Percentiles rank a stretch among this genome's conserved stretches.
phyloP scores from a whole-genome alignment of 768 basidiomycete genomes.

The Cystofilobasidium capitatum region DNA sequence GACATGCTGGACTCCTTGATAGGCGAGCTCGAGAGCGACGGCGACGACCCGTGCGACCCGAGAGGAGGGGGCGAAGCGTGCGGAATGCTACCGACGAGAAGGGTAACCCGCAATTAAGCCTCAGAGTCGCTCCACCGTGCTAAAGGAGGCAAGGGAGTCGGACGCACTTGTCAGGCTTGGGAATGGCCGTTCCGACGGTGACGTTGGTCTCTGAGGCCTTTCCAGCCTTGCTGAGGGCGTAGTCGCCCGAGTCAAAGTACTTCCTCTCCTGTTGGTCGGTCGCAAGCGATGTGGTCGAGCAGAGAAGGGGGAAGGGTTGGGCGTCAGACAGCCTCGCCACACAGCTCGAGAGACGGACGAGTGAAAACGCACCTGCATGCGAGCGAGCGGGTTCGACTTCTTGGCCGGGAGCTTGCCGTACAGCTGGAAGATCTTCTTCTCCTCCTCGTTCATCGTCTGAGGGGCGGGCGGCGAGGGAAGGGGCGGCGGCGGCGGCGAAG shows the following conservation, averaged over 20 bases:
- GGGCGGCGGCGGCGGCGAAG: not conserved
- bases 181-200: constrained; percentile 87
- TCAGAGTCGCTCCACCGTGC: no score
- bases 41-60: constrained; percentile 52
- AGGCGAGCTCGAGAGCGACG: constrained; percentile 59
- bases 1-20: constrained; percentile 49
- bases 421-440: constrained; percentile 84
- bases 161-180: constrained; percentile 90
- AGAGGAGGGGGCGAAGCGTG: constrained; percentile 68
- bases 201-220: constrained; percentile 61
- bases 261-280: constrained; percentile 93
- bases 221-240: constrained; percentile 89
- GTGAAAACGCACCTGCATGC: constrained; percentile 55
- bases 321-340: not conserved
- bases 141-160: constrained; percentile 13
- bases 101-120: constrained; percentile 13
- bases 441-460: constrained; percentile 74
- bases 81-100: constrained; percentile 56
- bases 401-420: constrained; percentile 91
- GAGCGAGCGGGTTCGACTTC: constrained; percentile 73
- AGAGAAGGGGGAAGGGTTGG: constrained; percentile 2
- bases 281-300: constrained; percentile 24
- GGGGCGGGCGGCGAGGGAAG: not conserved
- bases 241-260: constrained; percentile 99
- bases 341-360: no score